phyloP scores from a whole-genome alignment of 106 monocot genomes.

The Ottelia alismoides region DNA sequence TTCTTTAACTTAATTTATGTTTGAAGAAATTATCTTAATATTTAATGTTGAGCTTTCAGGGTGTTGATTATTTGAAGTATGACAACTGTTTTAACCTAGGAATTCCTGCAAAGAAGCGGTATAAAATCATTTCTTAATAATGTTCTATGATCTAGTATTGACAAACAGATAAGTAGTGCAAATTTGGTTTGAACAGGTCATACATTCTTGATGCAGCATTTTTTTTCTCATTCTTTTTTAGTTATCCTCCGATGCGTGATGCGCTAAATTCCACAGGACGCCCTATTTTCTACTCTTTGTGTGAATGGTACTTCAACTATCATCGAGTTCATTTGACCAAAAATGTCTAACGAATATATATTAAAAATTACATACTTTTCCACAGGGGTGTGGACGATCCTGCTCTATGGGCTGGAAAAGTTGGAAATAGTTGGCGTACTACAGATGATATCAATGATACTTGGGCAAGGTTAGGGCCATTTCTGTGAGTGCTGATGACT shows the following conservation, averaged over 20 bases:
- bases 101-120: conserved; percentile 79
- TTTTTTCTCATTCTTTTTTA: no score
- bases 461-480: conserved; percentile 98
- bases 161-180: no score
- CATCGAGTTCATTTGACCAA: no score
- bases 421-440: conserved; percentile 99
- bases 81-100: conserved; percentile 95
- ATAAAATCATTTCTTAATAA: conserved; percentile 7
- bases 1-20: no score
- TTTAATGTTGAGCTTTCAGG: no score
- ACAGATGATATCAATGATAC: conserved; percentile 91
- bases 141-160: no score
- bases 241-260: conserved; percentile 97
- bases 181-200: no score
- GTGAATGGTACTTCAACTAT: conserved; percentile 97
- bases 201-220: no score
- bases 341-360: no score
- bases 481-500: no score
- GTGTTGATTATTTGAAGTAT: conserved; percentile 92
- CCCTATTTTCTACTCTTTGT: conserved; percentile 78
- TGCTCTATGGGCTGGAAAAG: conserved; percentile 79
- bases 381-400: conserved; percentile 97
- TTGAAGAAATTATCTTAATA: no score
- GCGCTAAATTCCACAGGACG: conserved; percentile 83
- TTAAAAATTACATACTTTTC: no score